Evolutionary conservation across 305 asterid genomes (phyloP), one percentile per base, ranked within the genome.

Genomic region (Fraxinus latifolia): DNA sequence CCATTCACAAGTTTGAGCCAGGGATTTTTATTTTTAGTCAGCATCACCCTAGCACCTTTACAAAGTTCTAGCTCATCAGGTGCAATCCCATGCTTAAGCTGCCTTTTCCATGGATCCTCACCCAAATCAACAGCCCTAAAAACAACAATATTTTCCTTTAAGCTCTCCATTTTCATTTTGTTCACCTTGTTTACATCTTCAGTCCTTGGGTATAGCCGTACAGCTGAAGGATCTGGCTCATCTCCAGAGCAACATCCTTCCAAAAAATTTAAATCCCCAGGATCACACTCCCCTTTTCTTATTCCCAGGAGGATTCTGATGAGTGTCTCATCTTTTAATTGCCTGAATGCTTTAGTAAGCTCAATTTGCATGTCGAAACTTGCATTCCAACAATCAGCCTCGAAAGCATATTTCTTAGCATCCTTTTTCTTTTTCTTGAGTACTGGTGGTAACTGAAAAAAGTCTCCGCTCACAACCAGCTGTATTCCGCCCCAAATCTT

Each of bases 401-500:
- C 96, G 25, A 94, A 94, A 15, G 97, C 93, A 73, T 86, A 94
- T 19, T 84, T 86, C 80, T 87, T 92, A 9, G 1, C 77, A 3
- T 3, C 31, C 62, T 78, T 29, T 68, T 79, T 82, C 80, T 58
- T 58, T 73, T 84, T 76, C 74, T 55, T 77, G 14, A 70, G 7
- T 62, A 91, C 79, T 0, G 98, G 97, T n/a, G 97, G 96, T 60
- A 94, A 81, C 79, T 94, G 96, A 80, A 87, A 90, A 87, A 94
- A 94, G 74, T 94, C 97, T 21, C 95, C 98, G 60, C 96, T 83
- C 81, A 89, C 97, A 77, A 94, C 90, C 81, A 94, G 83, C 81
- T 94, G 97, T 79, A 94, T 86, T 31, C 97, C 96, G 29, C 96
- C 97, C 98, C 97, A 92, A 82, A 81, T 73, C 76, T 72, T 85